A percentile compares a stretch with the other conserved stretches of the same genome.
Evolutionary conservation across 306 rosid genomes (phyloP).

Genomic region (Alnus glutinosa): DNA sequence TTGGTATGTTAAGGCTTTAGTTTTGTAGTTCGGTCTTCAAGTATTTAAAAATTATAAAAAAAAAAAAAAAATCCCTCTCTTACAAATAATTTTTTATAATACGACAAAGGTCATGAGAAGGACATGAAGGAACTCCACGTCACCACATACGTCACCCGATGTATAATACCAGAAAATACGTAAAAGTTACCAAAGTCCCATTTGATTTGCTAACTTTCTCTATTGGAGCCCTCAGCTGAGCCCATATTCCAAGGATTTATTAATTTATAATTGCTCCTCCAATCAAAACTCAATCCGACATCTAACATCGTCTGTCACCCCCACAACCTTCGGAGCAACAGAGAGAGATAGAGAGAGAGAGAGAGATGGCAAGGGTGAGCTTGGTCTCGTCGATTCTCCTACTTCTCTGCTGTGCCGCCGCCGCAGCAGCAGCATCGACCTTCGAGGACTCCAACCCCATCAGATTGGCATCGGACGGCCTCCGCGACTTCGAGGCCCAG

Average conservation of each 20-base stretch:
- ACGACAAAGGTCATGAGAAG: too few relatives aligned
- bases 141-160: background rate
- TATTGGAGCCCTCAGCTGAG: too few relatives aligned
- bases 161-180: background rate
- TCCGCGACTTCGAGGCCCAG: conserved; percentile 49
- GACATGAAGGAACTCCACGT: background rate
- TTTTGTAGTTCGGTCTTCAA: too few relatives aligned
- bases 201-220: too few relatives aligned
- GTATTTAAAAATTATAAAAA: too few relatives aligned
- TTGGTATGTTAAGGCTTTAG: too few relatives aligned
- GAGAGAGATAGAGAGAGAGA: conserved; percentile 8
- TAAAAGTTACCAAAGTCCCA: background rate
- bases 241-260: too few relatives aligned
- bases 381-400: conserved; percentile 32
- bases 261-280: background rate
- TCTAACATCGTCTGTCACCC: background rate
- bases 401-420: conserved; percentile 41
- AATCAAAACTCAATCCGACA: background rate
- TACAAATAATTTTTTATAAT: too few relatives aligned
- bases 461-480: conserved; percentile 53
- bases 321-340: conserved; percentile 4
- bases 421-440: conserved; percentile 48
- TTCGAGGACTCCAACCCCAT: conserved; percentile 82
- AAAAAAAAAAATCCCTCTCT: too few relatives aligned
- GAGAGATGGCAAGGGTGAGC: conserved; percentile 53